Evolutionary conservation across 495 filamentous ascomycete species (phyloP).

Genomic region (Lasiosphaeria miniovina): DNA sequence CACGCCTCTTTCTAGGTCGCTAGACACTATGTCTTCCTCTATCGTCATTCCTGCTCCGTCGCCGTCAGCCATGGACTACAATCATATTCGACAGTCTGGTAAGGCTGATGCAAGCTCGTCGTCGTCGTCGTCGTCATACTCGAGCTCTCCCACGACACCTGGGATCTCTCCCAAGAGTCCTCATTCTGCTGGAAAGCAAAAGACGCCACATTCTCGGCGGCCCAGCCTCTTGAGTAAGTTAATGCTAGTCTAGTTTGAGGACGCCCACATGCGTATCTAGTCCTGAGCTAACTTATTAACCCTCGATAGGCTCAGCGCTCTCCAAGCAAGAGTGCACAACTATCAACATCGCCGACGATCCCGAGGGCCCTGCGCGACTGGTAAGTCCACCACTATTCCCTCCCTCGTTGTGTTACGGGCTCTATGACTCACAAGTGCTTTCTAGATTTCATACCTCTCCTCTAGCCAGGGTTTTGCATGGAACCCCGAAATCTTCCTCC

Average conservation of each 20-base stretch:
- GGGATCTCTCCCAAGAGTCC: slow-evolving; percentile 29
- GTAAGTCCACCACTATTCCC: slow-evolving; percentile 39
- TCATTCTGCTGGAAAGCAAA: slow-evolving; percentile 36
- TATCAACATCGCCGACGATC: slow-evolving; percentile 62
- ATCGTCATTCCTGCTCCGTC: slow-evolving; percentile 50
- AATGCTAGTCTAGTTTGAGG: neutral
- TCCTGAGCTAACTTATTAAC: slow-evolving; percentile 6
- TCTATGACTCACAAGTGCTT: slow-evolving; percentile 14
- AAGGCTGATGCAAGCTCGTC: slow-evolving; percentile 45
- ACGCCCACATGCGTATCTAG: neutral
- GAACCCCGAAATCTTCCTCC: slow-evolving; percentile 65
- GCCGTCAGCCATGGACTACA: slow-evolving; percentile 29
- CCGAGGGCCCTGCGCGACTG: slow-evolving; percentile 59
- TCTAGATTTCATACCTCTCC: slow-evolving; percentile 65
- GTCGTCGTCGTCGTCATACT: slow-evolving; percentile 52
- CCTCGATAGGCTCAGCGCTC: slow-evolving; percentile 54
- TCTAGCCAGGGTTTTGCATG: slow-evolving; percentile 68
- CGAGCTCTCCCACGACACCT: slow-evolving; percentile 49
- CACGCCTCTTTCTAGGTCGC: neutral
- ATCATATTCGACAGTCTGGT: slow-evolving; percentile 35
- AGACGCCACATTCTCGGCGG: slow-evolving; percentile 48
- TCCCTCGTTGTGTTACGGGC: neutral
- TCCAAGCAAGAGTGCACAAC: slow-evolving; percentile 65
- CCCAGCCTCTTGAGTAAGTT: slow-evolving; percentile 54
- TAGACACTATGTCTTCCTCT: slow-evolving; percentile 46